Evolutionary conservation across 257 asterid species (phyloP).

Genomic region (Salvia miltiorrhiza): DNA sequence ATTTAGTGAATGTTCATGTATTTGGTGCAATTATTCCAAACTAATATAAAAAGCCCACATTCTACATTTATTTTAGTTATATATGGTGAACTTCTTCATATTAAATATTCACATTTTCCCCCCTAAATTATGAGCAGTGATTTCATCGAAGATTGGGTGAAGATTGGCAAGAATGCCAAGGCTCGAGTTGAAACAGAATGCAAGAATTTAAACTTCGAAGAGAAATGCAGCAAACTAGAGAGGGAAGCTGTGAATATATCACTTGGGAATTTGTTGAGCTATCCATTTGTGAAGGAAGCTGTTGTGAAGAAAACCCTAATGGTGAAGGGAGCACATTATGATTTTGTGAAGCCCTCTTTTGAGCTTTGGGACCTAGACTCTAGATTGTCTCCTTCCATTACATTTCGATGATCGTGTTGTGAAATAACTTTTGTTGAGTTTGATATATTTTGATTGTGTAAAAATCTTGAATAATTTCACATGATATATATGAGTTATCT

Average conservation of each 20-base stretch:
- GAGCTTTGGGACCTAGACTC: conserved; percentile 76
- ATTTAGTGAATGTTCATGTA: too few species aligned
- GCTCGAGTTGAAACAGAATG: conserved; percentile 49
- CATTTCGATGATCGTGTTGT: neutral
- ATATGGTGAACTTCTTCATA: neutral
- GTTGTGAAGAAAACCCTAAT: conserved; percentile 49
- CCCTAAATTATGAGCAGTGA: conserved; percentile 34
- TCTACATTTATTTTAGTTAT: neutral
- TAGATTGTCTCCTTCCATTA: conserved; percentile 32
- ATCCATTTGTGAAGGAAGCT: conserved; percentile 84
- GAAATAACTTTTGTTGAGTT: neutral
- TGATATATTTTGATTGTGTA: neutral
- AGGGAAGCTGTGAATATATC: conserved; percentile 93
- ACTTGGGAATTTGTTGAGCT: conserved; percentile 64
- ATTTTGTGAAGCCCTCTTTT: conserved; percentile 73
- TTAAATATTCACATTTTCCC: neutral
- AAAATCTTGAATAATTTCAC: too few species aligned
- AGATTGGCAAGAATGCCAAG: conserved; percentile 62
- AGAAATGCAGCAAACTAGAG: conserved; percentile 54
- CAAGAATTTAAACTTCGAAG: conserved; percentile 33
- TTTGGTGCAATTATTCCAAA: too few species aligned
- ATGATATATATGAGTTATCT: too few species aligned
- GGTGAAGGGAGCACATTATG: conserved; percentile 87
- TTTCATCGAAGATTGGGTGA: conserved; percentile 90
- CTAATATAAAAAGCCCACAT: neutral